Conservation (phyloP, 345 rosid genomes). For the Citrus hindsii region DNA sequence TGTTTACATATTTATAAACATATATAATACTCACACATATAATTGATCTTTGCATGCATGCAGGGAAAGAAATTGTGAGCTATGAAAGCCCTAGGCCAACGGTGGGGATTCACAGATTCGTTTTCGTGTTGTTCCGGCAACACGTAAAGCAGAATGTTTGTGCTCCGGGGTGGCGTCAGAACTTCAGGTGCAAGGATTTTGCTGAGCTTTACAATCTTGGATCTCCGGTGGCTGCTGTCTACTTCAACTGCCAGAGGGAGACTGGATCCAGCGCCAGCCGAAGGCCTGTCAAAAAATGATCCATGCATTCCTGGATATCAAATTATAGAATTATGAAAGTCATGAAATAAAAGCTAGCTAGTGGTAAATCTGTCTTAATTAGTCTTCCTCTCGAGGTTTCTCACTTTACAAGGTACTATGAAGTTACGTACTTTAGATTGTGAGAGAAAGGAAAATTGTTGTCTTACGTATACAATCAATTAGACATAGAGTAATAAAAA, state of each 20-base stretch:
- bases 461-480: no score
- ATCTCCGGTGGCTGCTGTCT: slow-evolving; percentile 69
- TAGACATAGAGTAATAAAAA: no score
- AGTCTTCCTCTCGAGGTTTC: no score
- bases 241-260: slow-evolving; percentile 84
- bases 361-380: no score
- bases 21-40: no score
- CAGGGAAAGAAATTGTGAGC: slow-evolving; percentile 71
- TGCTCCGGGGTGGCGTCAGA: slow-evolving; percentile 88
- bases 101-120: slow-evolving; percentile 71
- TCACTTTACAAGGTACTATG: no score
- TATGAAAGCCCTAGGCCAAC: slow-evolving; percentile 80
- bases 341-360: no score
- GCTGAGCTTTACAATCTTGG: slow-evolving; percentile 90
- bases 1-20: no score
- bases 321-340: neutral
- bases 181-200: slow-evolving; percentile 73
- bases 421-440: no score
- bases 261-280: slow-evolving; percentile 53
- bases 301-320: neutral
- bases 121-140: slow-evolving; percentile 67
- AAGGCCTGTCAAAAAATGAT: slow-evolving; percentile 23
- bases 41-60: neutral
- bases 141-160: slow-evolving; percentile 80
- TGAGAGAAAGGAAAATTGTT: no score